A percentile compares a stretch with the other conserved stretches of the same genome.
These are phyloP conservation scores for Favolaschia claudopus DNA, from an alignment of 768 basidiomycete genomes.

Conservation along the genomic window DNA sequence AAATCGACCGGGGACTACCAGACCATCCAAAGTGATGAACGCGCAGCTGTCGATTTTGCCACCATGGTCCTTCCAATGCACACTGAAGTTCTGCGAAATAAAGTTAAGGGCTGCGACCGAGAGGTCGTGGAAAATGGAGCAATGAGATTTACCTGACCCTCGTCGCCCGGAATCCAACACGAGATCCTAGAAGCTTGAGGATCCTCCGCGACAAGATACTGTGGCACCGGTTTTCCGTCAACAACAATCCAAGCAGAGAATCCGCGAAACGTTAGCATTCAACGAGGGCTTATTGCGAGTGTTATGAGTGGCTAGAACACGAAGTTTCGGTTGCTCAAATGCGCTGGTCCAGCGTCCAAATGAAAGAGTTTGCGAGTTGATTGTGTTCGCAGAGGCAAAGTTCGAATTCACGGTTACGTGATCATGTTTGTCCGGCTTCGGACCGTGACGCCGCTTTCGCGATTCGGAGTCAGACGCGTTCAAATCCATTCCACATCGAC, in stretches of 20 bases:
- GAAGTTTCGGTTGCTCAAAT: background rate
- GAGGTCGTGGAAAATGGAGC: slow-evolving; percentile 1
- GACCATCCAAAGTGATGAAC: slow-evolving; percentile 72
- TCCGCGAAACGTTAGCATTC: slow-evolving; percentile 62
- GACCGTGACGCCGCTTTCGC: too few relatives aligned
- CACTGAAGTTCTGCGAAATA: slow-evolving; percentile 57
- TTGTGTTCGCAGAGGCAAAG: too few relatives aligned
- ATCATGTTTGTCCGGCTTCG: too few relatives aligned
- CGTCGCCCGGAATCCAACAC: slow-evolving; percentile 74
- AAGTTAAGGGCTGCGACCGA: slow-evolving; percentile 4
- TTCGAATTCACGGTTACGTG: too few relatives aligned
- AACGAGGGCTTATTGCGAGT: too few relatives aligned
- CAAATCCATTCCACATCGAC: too few relatives aligned
- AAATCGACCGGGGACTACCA: slow-evolving; percentile 68
- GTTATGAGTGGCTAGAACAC: too few relatives aligned
- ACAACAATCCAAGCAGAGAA: slow-evolving; percentile 77
- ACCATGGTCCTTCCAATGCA: slow-evolving; percentile 73
- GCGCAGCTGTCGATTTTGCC: slow-evolving; percentile 60
- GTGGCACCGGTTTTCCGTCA: slow-evolving; percentile 55
- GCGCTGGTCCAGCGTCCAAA: slow-evolving; percentile 9
- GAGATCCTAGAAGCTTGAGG: slow-evolving; percentile 52
- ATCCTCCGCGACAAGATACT: slow-evolving; percentile 65
- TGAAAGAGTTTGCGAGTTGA: slow-evolving; percentile 8
- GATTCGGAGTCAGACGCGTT: slow-evolving; percentile 21
- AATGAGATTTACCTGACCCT: slow-evolving; percentile 55